Evolutionary conservation across 2,329 filamentous ascomycete genomes (phyloP), one percentile per base, ranked within the genome.

Genomic region (Cladophialophora carrionii): DNA sequence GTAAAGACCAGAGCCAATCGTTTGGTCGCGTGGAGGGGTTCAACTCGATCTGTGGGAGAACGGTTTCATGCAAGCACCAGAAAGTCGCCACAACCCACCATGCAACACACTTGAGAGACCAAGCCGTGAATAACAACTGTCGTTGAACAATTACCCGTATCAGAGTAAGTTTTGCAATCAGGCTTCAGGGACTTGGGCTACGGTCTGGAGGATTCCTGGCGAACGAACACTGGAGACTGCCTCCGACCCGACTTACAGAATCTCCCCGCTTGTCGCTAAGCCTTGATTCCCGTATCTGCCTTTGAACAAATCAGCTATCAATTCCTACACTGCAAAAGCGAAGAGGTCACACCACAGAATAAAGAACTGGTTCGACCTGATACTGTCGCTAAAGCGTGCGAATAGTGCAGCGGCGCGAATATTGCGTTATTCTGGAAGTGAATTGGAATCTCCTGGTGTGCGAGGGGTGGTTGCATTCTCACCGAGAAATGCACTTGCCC

Each of bases 1-100:
- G 58, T 61, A 61, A 43, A 55, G 58, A 29, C 8, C n/a, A 20
- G 22, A 24, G 22, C 58, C 58, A 61, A 61, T 55, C 58, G 48
- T 32, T 61, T 12, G 22, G 12, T 32, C 58, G 49, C 58, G 37
- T 61, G 49, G 49, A 31, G 51, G 31, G 14, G 46, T 53, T 29
- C 24, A 14, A 46, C 49, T 43, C 32, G 34, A 54, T 53, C 32
- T 60, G n/a, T 60, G 48, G 46, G 57, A 60, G 57, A 52, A 53
- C 20, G 7, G 20, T 51, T 51, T 26, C 17, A 26, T 20, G 17
- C 48, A 51, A 24, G 37, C 37, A 14, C 34, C 34, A 17, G 34
- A 17, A 12, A 41, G 37, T 43, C 37, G 37, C 37, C 37, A n/a
- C 37, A 43, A 43, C 17, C 37, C 37, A 12, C 14, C 37, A 43